Conservation (phyloP, 2,329 filamentous ascomycete species). For the Monosporascus sp. region DNA sequence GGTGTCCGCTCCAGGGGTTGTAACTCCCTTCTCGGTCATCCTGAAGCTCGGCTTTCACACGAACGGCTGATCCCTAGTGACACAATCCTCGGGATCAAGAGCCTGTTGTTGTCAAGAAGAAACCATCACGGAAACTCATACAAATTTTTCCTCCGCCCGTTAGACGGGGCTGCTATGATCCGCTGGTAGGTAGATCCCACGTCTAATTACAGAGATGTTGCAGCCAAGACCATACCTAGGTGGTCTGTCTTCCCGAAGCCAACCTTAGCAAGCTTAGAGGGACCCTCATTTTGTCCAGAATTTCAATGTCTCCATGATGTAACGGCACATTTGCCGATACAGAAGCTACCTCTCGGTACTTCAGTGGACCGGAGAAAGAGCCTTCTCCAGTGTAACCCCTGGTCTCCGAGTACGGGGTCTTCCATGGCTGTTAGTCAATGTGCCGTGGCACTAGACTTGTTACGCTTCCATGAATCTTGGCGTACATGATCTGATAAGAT, state of each 20-base stretch:
- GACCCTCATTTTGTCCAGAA: neutral
- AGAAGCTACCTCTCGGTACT: neutral
- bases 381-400: neutral
- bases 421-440: neutral
- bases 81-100: neutral
- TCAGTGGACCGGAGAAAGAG: neutral
- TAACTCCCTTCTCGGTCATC: neutral
- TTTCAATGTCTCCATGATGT: neutral
- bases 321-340: neutral
- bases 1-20: neutral
- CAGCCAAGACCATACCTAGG: neutral
- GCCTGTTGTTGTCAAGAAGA: neutral
- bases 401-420: neutral
- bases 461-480: conserved; percentile 8
- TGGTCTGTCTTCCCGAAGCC: too few relatives aligned
- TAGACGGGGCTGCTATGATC: neutral
- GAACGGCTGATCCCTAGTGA: too few relatives aligned
- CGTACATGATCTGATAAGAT: conserved; percentile 29
- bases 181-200: neutral
- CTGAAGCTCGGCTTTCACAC: neutral
- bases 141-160: neutral
- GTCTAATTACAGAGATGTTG: neutral
- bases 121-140: neutral
- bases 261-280: neutral
- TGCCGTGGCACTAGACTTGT: neutral